Evolutionary conservation across 1,284 basidiomycete genomes (phyloP).

Genomic region (Apiotrichum sp.): DNA sequence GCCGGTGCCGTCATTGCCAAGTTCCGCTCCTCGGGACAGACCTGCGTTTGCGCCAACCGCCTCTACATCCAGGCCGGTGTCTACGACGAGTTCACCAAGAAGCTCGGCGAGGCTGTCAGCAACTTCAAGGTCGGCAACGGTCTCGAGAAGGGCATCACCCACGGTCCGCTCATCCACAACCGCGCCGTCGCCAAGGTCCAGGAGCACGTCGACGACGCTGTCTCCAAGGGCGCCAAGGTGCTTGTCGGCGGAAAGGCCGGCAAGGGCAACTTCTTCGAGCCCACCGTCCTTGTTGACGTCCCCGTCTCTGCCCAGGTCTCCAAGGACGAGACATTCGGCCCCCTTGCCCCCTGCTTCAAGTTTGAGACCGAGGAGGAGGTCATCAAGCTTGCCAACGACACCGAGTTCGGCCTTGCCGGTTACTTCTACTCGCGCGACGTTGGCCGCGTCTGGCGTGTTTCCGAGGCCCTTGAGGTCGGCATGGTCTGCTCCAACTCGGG

Average conservation of each 20-base stretch:
- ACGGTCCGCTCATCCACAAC: conserved; percentile 84
- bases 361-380: conserved; percentile 92
- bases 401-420: conserved; percentile 77
- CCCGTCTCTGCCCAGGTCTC: conserved; percentile 58
- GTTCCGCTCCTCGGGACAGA: conserved; percentile 85
- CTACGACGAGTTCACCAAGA: conserved; percentile 32
- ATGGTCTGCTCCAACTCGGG: conserved; percentile 77
- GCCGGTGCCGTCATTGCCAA: conserved; percentile 79
- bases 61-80: conserved; percentile 66
- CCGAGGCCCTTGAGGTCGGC: conserved; percentile 85
- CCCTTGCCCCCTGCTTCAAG: conserved; percentile 54
- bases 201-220: conserved; percentile 75
- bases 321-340: conserved; percentile 80
- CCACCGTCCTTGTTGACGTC: conserved; percentile 82
- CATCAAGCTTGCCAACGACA: conserved; percentile 70
- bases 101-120: conserved; percentile 52
- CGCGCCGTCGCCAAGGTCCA: conserved; percentile 78
- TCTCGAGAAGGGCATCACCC: conserved; percentile 64
- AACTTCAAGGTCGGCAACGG: conserved; percentile 85
- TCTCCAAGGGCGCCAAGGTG: conserved; percentile 73
- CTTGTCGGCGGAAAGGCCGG: conserved; percentile 70
- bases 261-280: conserved; percentile 64
- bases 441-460: conserved; percentile 80
- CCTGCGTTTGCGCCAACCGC: conserved; percentile 57
- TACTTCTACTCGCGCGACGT: conserved; percentile 87